A percentile compares a stretch with the other conserved stretches of the same genome.
These are phyloP conservation scores for Spirogloea muscicola DNA, from an alignment of 139 green algal genomes.

Conservation along the genomic window DNA sequence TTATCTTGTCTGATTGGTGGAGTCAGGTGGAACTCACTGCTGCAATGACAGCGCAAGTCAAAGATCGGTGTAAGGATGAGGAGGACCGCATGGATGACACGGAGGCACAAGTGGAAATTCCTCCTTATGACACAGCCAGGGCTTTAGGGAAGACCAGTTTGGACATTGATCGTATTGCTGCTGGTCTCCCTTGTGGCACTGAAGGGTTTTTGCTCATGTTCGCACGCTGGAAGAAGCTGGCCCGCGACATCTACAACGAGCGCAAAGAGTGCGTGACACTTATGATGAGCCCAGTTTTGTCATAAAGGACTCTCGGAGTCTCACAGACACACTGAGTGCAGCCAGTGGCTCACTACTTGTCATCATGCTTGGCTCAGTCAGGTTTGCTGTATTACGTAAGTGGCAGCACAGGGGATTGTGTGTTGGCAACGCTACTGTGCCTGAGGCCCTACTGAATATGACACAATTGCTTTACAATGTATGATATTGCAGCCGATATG, in stretches of 20 bases:
- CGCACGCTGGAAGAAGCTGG: constrained; percentile 53
- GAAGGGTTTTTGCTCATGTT: constrained; percentile 53
- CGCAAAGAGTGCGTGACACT: constrained; percentile 38
- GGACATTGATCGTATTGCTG: constrained; percentile 37
- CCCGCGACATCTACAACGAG: constrained; percentile 51
- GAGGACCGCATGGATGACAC: constrained; percentile 10
- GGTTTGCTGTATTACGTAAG: not conserved
- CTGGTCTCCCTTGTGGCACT: constrained; percentile 40
- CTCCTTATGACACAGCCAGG: constrained; percentile 18
- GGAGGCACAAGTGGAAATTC: constrained; percentile 3
- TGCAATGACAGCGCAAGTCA: constrained; percentile 54
- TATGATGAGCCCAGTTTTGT: not conserved
- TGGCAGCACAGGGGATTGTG: not conserved
- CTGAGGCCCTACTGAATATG: not conserved
- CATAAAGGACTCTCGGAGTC: not conserved
- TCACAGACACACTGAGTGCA: not conserved
- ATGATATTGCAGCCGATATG: constrained; percentile 13
- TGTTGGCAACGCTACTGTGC: not conserved
- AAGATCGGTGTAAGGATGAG: constrained; percentile 64
- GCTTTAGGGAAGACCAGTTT: constrained; percentile 33
- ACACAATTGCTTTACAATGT: not conserved
- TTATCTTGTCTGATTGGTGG: too few relatives aligned
- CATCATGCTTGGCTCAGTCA: not conserved
- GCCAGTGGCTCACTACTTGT: too few relatives aligned
- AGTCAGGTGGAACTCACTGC: constrained; percentile 41